Conservation (phyloP, 1,284 basidiomycete genomes). For the Testicularia cyperi region DNA sequence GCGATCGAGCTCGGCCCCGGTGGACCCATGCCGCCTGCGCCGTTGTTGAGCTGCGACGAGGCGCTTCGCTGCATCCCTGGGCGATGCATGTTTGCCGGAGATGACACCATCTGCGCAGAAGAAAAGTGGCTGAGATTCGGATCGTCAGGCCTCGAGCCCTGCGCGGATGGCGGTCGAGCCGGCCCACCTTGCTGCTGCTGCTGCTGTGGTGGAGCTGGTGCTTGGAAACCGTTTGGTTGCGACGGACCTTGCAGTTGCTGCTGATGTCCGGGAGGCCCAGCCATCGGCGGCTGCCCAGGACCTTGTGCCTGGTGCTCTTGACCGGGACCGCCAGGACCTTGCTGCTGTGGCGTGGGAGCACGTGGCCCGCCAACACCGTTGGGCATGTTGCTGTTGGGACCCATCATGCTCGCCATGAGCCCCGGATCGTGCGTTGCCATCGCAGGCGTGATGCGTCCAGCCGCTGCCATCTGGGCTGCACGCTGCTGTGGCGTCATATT, state of each 20-base stretch:
- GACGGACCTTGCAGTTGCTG: slow-evolving; percentile 10
- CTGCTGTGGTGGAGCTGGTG: slow-evolving; percentile 22
- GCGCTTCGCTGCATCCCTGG: slow-evolving; percentile 31
- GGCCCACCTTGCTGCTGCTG: slow-evolving; percentile 17
- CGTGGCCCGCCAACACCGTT: slow-evolving; percentile 24
- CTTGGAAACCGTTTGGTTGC: slow-evolving; percentile 13
- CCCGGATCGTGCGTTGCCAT: slow-evolving; percentile 51
- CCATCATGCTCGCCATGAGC: slow-evolving; percentile 53
- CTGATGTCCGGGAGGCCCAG: no score
- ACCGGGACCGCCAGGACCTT: slow-evolving; percentile 13
- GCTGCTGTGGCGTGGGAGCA: slow-evolving; percentile 21
- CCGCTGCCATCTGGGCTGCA: slow-evolving; percentile 35
- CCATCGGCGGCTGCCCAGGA: slow-evolving; percentile 15
- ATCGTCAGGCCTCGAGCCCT: slow-evolving; percentile 23
- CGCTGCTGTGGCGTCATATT: slow-evolving; percentile 39
- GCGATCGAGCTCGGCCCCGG: slow-evolving; percentile 35
- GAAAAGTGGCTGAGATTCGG: slow-evolving; percentile 24
- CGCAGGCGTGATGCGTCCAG: slow-evolving; percentile 38
- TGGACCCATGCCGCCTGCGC: slow-evolving; percentile 45
- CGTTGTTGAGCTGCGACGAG: slow-evolving; percentile 14
- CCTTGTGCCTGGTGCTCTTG: slow-evolving; percentile 36
- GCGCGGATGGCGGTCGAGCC: slow-evolving; percentile 20
- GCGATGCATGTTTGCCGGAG: slow-evolving; percentile 38
- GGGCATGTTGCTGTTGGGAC: slow-evolving; percentile 24
- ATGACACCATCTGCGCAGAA: slow-evolving; percentile 28